Conservation (phyloP, 1,284 basidiomycete species). For the Fomes fomentarius region DNA sequence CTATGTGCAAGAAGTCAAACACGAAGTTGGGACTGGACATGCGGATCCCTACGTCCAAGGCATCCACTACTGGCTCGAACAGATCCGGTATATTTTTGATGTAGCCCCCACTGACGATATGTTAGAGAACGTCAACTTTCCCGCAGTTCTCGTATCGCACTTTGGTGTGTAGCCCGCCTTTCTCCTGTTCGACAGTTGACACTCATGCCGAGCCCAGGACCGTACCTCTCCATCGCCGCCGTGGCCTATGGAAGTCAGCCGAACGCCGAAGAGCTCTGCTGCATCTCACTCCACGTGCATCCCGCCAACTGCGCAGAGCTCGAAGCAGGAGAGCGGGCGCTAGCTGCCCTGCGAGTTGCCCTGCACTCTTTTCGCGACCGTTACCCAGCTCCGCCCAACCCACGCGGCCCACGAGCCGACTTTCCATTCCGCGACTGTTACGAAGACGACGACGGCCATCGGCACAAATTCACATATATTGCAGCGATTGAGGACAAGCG, state of each 20-base stretch:
- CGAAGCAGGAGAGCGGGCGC: slow-evolving; percentile 7
- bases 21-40: not conserved
- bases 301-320: slow-evolving; percentile 4
- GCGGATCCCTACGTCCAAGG: slow-evolving; percentile 4
- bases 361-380: not conserved
- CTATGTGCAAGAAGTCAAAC: not conserved
- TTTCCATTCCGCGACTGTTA: slow-evolving; percentile 17
- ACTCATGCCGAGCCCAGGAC: not conserved
- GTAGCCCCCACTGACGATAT: not conserved
- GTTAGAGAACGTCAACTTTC: slow-evolving; percentile 1
- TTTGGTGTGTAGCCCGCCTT: slow-evolving; percentile 1
- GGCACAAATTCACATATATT: slow-evolving; percentile 7
- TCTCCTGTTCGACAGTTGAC: not conserved
- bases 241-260: not conserved
- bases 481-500: slow-evolving; percentile 8
- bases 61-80: slow-evolving; percentile 1
- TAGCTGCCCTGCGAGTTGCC: slow-evolving; percentile 14
- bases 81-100: not conserved
- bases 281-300: slow-evolving; percentile 8
- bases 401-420: not conserved
- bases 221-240: not conserved
- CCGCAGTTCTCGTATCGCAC: slow-evolving; percentile 3
- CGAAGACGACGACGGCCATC: not conserved
- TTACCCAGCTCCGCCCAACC: not conserved
- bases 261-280: slow-evolving; percentile 5